phyloP scores from a whole-genome alignment of 2,329 filamentous ascomycete species.

The Cercospora nicotianae region DNA sequence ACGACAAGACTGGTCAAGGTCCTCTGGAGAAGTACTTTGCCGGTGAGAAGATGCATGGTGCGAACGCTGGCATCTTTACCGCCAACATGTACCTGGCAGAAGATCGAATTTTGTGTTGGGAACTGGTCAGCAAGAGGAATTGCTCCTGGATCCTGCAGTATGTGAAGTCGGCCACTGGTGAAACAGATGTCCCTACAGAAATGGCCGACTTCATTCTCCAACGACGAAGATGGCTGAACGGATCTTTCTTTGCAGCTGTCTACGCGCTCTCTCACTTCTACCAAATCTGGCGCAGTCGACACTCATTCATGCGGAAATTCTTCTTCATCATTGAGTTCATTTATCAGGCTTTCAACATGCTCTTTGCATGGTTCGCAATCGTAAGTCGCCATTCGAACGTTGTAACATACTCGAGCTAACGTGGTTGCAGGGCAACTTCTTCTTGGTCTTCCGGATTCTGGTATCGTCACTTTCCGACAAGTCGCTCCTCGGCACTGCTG shows the following conservation, averaged over 20 bases:
- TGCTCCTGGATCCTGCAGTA: slow-evolving; percentile 98
- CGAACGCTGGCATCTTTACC: slow-evolving; percentile 92
- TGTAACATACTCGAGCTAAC: slow-evolving; percentile 4
- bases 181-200: slow-evolving; percentile 93
- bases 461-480: slow-evolving; percentile 76
- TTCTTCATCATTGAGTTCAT: slow-evolving; percentile 90
- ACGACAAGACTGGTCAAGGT: slow-evolving; percentile 91
- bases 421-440: slow-evolving; percentile 74
- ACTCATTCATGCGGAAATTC: slow-evolving; percentile 81
- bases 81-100: slow-evolving; percentile 99
- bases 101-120: slow-evolving; percentile 98
- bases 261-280: slow-evolving; percentile 95
- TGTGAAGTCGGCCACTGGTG: slow-evolving; percentile 93
- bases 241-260: slow-evolving; percentile 95
- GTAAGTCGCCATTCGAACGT: slow-evolving; percentile 44
- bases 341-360: slow-evolving; percentile 94
- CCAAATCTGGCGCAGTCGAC: slow-evolving; percentile 90
- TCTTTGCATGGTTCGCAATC: slow-evolving; percentile 98
- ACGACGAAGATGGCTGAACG: slow-evolving; percentile 94
- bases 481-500: slow-evolving; percentile 71
- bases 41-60: slow-evolving; percentile 92
- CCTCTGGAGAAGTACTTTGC: slow-evolving; percentile 96
- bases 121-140: slow-evolving; percentile 94
- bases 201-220: slow-evolving; percentile 95
- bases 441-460: slow-evolving; percentile 95